phyloP scores from a whole-genome alignment of 352 stramenopile species.

The Labyrinthula sp. region DNA sequence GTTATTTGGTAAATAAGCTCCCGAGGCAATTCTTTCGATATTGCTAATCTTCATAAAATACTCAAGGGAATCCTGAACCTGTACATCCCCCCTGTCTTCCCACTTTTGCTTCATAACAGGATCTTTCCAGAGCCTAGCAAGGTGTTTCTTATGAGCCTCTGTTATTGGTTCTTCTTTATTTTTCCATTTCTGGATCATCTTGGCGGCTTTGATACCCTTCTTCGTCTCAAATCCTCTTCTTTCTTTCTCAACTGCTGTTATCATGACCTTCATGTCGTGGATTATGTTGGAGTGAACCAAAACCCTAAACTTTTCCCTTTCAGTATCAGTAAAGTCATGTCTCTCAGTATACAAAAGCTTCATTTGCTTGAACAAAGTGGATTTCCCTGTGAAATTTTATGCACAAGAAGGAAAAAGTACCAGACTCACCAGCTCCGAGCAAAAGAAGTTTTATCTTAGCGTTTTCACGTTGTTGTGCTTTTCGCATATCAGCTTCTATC shows the following conservation, averaged over 20 bases:
- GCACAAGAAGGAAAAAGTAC: too few relatives aligned
- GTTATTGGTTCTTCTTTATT: not conserved
- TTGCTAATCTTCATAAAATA: slow-evolving; percentile 62
- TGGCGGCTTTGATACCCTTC: not conserved
- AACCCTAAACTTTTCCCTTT: slow-evolving; percentile 17
- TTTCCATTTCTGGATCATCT: slow-evolving; percentile 2
- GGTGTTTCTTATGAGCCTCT: slow-evolving; percentile 6
- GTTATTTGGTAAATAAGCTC: slow-evolving; percentile 45
- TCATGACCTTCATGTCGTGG: slow-evolving; percentile 29
- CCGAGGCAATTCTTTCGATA: slow-evolving; percentile 8
- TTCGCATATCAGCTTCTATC: too few relatives aligned
- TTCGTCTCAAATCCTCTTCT: slow-evolving; percentile 6
- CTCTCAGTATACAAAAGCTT: slow-evolving; percentile 39
- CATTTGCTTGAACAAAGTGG: slow-evolving; percentile 48
- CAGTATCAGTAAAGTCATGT: slow-evolving; percentile 24
- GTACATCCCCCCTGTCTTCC: slow-evolving; percentile 66
- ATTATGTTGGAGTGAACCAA: slow-evolving; percentile 35
- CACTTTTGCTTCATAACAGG: slow-evolving; percentile 62
- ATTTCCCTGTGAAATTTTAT: too few relatives aligned
- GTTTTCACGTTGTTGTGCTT: too few relatives aligned
- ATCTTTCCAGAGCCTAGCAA: slow-evolving; percentile 61
- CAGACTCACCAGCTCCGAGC: slow-evolving; percentile 39
- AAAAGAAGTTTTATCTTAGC: slow-evolving; percentile 41
- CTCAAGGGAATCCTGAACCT: slow-evolving; percentile 86
- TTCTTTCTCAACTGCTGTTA: too few relatives aligned